A percentile compares a stretch with the other conserved stretches of the same genome.
These are phyloP conservation scores for Debaryomyces subglobosus DNA, from an alignment of 1,139 yeast species.

Conservation along the genomic window DNA sequence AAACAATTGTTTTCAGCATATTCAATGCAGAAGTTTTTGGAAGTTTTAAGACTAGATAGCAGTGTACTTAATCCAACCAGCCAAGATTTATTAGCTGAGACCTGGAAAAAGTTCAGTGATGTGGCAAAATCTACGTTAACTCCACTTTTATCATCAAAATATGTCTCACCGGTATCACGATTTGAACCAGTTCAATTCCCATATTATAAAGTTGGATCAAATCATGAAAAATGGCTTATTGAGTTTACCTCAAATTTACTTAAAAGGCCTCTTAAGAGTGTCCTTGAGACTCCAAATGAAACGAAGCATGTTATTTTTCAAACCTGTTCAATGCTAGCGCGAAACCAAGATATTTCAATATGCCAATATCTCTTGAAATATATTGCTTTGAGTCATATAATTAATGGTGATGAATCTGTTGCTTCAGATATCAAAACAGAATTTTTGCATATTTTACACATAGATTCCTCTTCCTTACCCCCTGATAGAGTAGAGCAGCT, in stretches of 20 bases:
- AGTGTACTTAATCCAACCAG: conserved; percentile 30
- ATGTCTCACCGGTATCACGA: conserved; percentile 57
- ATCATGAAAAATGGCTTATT: conserved; percentile 65
- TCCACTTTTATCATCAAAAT: conserved; percentile 76
- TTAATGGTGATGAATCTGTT: conserved; percentile 50
- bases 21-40: conserved; percentile 85
- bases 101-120: conserved; percentile 70
- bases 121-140: conserved; percentile 73
- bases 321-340: conserved; percentile 67
- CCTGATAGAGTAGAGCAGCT: conserved; percentile 59
- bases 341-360: conserved; percentile 70
- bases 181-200: conserved; percentile 38
- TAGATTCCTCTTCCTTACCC: conserved; percentile 35
- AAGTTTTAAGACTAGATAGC: conserved; percentile 59
- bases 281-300: conserved; percentile 13
- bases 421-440: conserved; percentile 56
- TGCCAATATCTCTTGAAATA: conserved; percentile 81
- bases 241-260: conserved; percentile 68
- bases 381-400: conserved; percentile 67
- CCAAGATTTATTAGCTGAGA: conserved; percentile 25
- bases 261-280: conserved; percentile 34
- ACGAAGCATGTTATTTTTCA: conserved; percentile 51
- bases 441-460: conserved; percentile 58
- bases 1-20: conserved; percentile 83
- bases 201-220: conserved; percentile 36